A percentile compares a stretch with the other conserved stretches of the same genome.
These are phyloP conservation scores for Thielaviopsis euricoi DNA, from an alignment of 2,329 filamentous ascomycete species.

Conservation along the genomic window DNA sequence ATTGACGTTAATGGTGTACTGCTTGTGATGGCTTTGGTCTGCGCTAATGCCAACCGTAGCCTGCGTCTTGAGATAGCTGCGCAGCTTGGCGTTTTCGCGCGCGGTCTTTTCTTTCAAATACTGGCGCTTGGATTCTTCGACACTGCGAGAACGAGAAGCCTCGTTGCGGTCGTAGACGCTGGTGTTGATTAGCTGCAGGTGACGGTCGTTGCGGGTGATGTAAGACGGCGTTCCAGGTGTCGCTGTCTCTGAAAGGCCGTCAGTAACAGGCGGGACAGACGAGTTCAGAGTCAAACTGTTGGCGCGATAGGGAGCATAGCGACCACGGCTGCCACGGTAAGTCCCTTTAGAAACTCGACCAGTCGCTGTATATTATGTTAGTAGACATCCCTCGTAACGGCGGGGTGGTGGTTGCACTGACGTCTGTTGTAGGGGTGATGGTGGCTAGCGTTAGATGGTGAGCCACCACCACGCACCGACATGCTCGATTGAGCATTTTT, in stretches of 20 bases:
- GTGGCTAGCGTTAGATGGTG: conserved; percentile 11
- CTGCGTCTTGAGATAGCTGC: neutral
- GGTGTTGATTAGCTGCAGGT: conserved; percentile 70
- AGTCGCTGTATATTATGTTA: neutral
- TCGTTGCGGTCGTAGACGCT: conserved; percentile 27
- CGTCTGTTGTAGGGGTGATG: conserved; percentile 20
- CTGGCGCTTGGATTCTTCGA: neutral
- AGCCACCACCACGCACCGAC: neutral
- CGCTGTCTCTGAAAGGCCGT: conserved; percentile 18
- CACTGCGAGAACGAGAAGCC: conserved; percentile 19
- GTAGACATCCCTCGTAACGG: neutral
- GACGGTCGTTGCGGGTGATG: conserved; percentile 58
- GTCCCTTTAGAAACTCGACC: neutral
- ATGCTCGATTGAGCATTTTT: conserved; percentile 43
- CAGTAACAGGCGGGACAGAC: conserved; percentile 15
- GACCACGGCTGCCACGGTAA: neutral
- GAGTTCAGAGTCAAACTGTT: conserved; percentile 15
- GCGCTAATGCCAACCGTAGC: neutral
- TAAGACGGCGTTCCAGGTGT: conserved; percentile 25
- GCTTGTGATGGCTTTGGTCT: conserved; percentile 4
- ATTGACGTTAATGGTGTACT: conserved; percentile 29
- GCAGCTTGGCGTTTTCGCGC: conserved; percentile 5
- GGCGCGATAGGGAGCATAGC: neutral
- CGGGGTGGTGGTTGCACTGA: conserved; percentile 17
- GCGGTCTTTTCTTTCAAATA: neutral